Evolutionary conservation across 2,329 filamentous ascomycete species (phyloP).

Genomic region (Neopestalotiopsis sp.): DNA sequence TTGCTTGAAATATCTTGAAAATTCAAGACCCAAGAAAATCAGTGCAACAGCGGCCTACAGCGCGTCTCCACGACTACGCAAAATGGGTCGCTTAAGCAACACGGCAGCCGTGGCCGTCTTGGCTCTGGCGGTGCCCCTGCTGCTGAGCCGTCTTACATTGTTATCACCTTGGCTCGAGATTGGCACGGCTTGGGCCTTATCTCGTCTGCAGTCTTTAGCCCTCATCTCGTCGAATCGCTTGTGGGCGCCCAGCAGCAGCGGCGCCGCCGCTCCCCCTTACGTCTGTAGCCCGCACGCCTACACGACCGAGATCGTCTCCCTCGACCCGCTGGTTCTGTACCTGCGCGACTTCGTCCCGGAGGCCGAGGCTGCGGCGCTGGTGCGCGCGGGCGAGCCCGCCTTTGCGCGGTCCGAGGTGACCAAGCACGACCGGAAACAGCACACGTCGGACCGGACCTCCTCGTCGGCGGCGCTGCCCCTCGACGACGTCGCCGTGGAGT

Average conservation of each 20-base stretch:
- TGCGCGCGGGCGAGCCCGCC: conserved; percentile 35
- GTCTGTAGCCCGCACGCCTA: conserved; percentile 38
- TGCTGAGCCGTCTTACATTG: conserved; percentile 22
- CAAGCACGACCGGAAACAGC: conserved; percentile 35
- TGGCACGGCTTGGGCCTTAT: neutral
- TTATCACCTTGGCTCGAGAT: neutral
- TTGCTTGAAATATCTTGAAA: neutral
- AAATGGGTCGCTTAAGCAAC: conserved; percentile 14
- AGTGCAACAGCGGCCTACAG: neutral
- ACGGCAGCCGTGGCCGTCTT: conserved; percentile 19
- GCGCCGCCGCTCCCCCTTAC: conserved; percentile 22
- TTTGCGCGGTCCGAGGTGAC: conserved; percentile 40
- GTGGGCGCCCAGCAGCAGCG: neutral
- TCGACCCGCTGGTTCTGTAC: conserved; percentile 45
- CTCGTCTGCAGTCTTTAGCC: conserved; percentile 14
- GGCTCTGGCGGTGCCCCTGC: conserved; percentile 20
- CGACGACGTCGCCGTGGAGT: conserved; percentile 37
- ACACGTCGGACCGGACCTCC: conserved; percentile 39
- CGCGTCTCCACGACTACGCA: neutral
- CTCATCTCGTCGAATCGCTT: neutral
- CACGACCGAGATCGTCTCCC: conserved; percentile 41
- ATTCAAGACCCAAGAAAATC: neutral
- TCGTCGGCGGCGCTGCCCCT: conserved; percentile 39
- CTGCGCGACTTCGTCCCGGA: conserved; percentile 41
- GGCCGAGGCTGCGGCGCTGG: conserved; percentile 35